Percentiles rank a stretch among this genome's conserved stretches.
Conservation (phyloP, 768 basidiomycete species). For the Nevesoporus exiguus region DNA sequence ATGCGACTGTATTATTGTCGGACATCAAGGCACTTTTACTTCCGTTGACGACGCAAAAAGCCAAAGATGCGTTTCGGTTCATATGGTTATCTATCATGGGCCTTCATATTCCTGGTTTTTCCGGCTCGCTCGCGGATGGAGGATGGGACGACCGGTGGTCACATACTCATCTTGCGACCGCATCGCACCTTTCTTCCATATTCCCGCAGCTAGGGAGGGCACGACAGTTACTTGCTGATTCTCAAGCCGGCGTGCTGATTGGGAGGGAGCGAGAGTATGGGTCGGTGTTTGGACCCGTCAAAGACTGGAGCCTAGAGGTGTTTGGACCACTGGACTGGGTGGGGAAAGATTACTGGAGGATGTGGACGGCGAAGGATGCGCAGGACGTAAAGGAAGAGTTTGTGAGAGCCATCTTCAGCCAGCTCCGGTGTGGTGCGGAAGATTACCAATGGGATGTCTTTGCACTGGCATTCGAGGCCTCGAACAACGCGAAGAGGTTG, state of each 20-base stretch:
- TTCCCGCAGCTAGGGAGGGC: slow-evolving; percentile 43
- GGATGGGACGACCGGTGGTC: slow-evolving; percentile 73
- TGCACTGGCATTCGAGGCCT: slow-evolving; percentile 65
- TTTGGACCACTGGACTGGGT: slow-evolving; percentile 53
- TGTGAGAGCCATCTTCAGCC: slow-evolving; percentile 56
- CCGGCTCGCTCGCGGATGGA: slow-evolving; percentile 36
- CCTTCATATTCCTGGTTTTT: slow-evolving; percentile 67
- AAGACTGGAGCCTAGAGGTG: slow-evolving; percentile 57
- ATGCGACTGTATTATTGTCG: slow-evolving; percentile 65
- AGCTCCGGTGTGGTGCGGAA: slow-evolving; percentile 45
- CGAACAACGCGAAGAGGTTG: slow-evolving; percentile 53
- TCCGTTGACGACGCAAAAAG: slow-evolving; percentile 38
- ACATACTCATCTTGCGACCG: slow-evolving; percentile 43
- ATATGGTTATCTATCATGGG: slow-evolving; percentile 72
- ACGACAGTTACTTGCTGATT: slow-evolving; percentile 46
- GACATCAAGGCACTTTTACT: slow-evolving; percentile 65
- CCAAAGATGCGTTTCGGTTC: slow-evolving; percentile 57
- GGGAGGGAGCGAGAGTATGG: slow-evolving; percentile 62
- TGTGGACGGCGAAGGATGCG: slow-evolving; percentile 51
- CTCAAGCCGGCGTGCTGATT: slow-evolving; percentile 61
- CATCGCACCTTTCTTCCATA: slow-evolving; percentile 44
- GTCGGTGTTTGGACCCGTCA: slow-evolving; percentile 65
- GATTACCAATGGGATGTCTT: slow-evolving; percentile 66
- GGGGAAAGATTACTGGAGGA: slow-evolving; percentile 31
- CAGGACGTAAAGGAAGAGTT: slow-evolving; percentile 46